Evolutionary conservation across 2,329 filamentous ascomycete genomes (phyloP).

Genomic region (Fusarium sp.): DNA sequence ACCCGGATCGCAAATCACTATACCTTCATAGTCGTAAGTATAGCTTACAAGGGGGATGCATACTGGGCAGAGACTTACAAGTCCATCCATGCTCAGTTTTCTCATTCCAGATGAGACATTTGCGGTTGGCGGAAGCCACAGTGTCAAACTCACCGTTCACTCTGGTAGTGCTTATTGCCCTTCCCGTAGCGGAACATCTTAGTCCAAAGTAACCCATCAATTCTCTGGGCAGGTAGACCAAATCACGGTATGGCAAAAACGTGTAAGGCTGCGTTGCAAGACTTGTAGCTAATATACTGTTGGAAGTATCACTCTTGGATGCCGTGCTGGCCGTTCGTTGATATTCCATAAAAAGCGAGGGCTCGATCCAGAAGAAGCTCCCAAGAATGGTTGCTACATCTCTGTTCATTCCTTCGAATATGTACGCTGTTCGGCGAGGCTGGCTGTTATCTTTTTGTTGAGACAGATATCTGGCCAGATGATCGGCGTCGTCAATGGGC

Average conservation of each 20-base stretch:
- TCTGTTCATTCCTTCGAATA: conserved; percentile 10
- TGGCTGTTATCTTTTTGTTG: background rate
- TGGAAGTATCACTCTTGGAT: background rate
- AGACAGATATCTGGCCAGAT: background rate
- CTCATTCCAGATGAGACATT: conserved; percentile 2
- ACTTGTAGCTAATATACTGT: background rate
- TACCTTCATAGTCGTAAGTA: background rate
- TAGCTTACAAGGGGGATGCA: background rate
- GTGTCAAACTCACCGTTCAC: background rate
- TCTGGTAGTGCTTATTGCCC: background rate
- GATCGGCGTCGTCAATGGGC: background rate
- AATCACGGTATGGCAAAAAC: background rate
- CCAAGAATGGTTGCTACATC: conserved; percentile 6
- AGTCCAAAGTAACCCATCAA: background rate
- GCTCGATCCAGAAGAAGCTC: background rate
- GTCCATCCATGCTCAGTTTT: background rate
- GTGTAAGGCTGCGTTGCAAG: background rate
- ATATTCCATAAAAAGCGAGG: background rate
- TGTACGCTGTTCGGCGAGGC: background rate
- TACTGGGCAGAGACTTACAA: background rate
- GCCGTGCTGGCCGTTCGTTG: background rate
- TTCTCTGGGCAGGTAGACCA: background rate
- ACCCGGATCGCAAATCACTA: background rate
- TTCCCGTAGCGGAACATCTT: background rate
- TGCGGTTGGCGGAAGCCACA: background rate